Evolutionary conservation across 345 rosid genomes (phyloP).

Genomic region (Eutrema yunnanense): DNA sequence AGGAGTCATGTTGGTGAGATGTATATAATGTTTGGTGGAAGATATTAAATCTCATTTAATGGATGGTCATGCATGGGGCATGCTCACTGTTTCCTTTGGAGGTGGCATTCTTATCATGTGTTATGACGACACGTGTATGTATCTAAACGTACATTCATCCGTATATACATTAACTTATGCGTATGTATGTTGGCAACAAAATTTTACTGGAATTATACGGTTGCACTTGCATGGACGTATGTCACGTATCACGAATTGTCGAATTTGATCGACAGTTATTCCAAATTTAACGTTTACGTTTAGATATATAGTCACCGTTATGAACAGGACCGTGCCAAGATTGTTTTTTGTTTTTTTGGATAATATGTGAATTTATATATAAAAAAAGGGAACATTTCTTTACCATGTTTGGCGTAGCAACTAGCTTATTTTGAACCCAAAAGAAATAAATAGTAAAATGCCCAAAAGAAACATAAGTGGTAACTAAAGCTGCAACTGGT

Average conservation of each 20-base stretch:
- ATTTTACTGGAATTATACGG: background rate
- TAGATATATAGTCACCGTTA: background rate
- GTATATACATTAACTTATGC: background rate
- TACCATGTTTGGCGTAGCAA: no score
- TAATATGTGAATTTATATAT: no score
- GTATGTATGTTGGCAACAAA: background rate
- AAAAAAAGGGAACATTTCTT: no score
- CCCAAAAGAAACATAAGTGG: no score
- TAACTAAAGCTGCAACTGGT: no score
- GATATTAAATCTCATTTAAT: conserved; percentile 16
- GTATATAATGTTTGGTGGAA: conserved; percentile 3
- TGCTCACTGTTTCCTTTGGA: conserved; percentile 25
- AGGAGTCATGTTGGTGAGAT: conserved; percentile 14
- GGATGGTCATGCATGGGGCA: conserved; percentile 30
- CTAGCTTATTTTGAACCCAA: no score
- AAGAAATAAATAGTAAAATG: no score
- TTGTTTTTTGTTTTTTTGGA: no score
- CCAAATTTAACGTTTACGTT: background rate
- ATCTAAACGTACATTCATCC: background rate
- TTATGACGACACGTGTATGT: conserved; percentile 2
- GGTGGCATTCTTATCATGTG: conserved; percentile 26
- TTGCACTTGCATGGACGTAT: background rate
- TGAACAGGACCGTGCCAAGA: no score
- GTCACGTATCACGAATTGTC: background rate
- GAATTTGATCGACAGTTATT: background rate